Conservation (phyloP, 768 basidiomycete genomes). For the Botryobasidium botryosum region DNA sequence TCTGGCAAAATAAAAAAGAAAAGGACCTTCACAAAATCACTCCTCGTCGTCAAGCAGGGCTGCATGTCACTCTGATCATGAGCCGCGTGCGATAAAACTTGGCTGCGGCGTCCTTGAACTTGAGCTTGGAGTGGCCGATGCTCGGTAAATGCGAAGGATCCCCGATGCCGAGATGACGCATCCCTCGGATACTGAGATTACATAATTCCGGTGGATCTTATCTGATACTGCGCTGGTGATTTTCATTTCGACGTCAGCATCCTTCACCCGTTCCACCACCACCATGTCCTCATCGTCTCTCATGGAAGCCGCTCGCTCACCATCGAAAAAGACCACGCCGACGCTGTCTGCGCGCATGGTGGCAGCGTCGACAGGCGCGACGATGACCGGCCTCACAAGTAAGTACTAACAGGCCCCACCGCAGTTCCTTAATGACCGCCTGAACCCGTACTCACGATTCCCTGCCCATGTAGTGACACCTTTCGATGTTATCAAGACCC, state of each 20-base stretch:
- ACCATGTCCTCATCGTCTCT: conserved; percentile 2
- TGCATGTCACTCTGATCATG: no score
- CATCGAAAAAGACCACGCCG: no score
- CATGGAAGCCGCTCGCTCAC: no score
- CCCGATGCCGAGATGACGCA: no score
- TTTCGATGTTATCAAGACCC: conserved; percentile 95
- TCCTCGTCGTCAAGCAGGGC: no score
- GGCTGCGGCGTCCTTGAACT: no score
- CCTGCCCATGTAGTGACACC: conserved; percentile 68
- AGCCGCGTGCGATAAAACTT: no score
- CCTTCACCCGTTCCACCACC: neutral
- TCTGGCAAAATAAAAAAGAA: no score
- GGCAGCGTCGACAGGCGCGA: conserved; percentile 64
- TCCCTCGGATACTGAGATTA: neutral
- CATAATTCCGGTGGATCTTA: neutral
- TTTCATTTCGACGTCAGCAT: neutral
- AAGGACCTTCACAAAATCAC: no score
- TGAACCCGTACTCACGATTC: neutral
- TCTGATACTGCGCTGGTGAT: neutral
- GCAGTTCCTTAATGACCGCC: neutral
- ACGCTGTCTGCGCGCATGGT: conserved; percentile 62
- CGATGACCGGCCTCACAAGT: conserved; percentile 74
- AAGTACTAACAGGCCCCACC: conserved; percentile 17
- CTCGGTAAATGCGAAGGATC: no score
- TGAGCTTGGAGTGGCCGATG: no score